phyloP scores from a whole-genome alignment of 2,329 filamentous ascomycete species.

The Colletotrichum cereale region DNA sequence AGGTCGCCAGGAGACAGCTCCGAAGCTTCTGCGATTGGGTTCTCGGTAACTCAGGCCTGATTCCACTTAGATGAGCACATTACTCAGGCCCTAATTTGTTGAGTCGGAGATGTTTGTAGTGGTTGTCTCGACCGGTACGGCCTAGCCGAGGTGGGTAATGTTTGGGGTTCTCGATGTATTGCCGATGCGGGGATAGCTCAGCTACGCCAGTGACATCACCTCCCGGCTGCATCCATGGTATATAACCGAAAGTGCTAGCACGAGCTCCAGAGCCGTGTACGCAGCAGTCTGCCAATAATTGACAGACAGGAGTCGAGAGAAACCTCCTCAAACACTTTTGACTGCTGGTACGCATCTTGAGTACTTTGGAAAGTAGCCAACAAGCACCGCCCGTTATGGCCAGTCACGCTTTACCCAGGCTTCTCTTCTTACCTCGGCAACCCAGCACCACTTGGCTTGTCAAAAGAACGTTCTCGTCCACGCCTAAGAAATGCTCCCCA shows the following conservation, averaged over 20 bases:
- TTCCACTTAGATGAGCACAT: not conserved
- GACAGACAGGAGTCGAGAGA: not conserved
- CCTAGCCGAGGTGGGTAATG: not conserved
- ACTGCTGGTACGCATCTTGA: too few relatives aligned
- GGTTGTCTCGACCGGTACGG: not conserved
- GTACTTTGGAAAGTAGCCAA: not conserved
- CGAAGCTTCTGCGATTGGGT: not conserved
- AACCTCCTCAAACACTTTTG: too few relatives aligned
- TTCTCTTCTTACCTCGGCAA: not conserved
- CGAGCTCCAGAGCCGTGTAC: not conserved
- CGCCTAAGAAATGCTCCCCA: not conserved
- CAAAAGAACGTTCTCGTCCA: not conserved
- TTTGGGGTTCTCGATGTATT: not conserved
- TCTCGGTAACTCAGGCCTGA: too few relatives aligned
- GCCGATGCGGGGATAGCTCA: not conserved
- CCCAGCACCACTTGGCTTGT: not conserved
- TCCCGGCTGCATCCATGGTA: constrained; percentile 1
- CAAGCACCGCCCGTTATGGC: not conserved
- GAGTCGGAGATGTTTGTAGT: not conserved
- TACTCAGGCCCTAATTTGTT: not conserved
- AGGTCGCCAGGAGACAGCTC: not conserved
- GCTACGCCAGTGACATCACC: constrained; percentile 15
- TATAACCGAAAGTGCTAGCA: not conserved
- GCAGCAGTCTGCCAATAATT: not conserved
- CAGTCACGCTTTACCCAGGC: too few relatives aligned